These are phyloP conservation scores for Cordyceps farinosa DNA, from an alignment of 2,329 filamentous ascomycete genomes.

Conservation along the genomic window DNA sequence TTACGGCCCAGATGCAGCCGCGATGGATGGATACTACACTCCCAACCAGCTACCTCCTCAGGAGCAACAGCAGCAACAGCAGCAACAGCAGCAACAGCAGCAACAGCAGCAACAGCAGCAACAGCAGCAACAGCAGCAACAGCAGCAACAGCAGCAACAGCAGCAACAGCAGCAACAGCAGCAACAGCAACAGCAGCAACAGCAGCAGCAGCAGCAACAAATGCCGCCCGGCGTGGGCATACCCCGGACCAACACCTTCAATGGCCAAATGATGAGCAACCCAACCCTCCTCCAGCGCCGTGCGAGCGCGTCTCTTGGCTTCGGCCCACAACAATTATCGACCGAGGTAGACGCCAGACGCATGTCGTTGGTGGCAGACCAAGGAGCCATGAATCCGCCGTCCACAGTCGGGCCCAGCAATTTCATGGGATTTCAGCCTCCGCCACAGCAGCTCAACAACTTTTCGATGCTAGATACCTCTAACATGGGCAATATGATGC, in stretches of 20 bases:
- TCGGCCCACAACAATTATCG: constrained; percentile 2
- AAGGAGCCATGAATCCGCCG: constrained; percentile 6
- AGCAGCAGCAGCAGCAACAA: constrained; percentile 2
- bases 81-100: no score
- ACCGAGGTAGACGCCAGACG: constrained; percentile 6
- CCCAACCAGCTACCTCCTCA: constrained; percentile 9
- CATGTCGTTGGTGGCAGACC: constrained; percentile 10
- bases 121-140: neutral
- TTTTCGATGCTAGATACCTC: constrained; percentile 13
- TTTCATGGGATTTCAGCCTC: constrained; percentile 13
- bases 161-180: neutral
- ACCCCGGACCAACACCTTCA: constrained; percentile 1
- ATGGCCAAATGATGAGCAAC: constrained; percentile 11
- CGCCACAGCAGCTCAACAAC: constrained; percentile 1
- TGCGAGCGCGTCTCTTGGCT: constrained; percentile 9
- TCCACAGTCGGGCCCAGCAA: neutral
- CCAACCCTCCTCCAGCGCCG: constrained; percentile 8
- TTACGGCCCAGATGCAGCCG: constrained; percentile 17
- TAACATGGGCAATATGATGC: constrained; percentile 10
- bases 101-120: no score
- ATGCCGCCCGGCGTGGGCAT: neutral
- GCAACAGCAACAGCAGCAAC: constrained; percentile 1
- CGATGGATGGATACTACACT: constrained; percentile 15
- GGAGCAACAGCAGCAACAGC: constrained; percentile 9
- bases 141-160: constrained; percentile 2